Conservation (phyloP, 2,329 filamentous ascomycete genomes). For the Aspergillus luchuensis region DNA sequence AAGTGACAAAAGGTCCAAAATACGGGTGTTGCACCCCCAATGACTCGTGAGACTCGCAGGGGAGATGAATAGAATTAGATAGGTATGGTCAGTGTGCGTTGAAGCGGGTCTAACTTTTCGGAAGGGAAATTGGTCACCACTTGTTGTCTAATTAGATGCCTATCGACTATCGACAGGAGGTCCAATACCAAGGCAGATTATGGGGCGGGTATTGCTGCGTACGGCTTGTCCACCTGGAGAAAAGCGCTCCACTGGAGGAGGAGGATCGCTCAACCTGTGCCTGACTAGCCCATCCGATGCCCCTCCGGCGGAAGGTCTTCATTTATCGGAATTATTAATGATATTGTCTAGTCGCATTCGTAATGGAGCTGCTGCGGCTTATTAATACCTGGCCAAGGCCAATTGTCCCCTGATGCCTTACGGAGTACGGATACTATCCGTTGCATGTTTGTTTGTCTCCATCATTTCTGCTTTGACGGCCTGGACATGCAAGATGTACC, state of each 20-base stretch:
- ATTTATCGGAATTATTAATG: conserved; percentile 13
- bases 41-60: not conserved
- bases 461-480: too few relatives aligned
- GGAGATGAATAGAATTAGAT: not conserved
- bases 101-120: conserved; percentile 4
- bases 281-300: conserved; percentile 15
- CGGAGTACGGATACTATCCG: not conserved
- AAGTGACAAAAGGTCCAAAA: not conserved
- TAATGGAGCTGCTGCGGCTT: not conserved
- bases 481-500: too few relatives aligned
- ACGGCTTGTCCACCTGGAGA: conserved; percentile 10
- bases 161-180: not conserved
- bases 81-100: conserved; percentile 7
- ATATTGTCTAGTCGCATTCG: not conserved
- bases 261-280: conserved; percentile 19
- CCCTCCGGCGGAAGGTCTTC: conserved; percentile 11
- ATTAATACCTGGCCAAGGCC: not conserved
- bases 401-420: not conserved
- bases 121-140: conserved; percentile 8
- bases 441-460: too few relatives aligned
- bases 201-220: conserved; percentile 4
- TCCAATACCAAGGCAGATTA: not conserved
- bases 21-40: not conserved
- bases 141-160: not conserved
- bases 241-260: conserved; percentile 15